Percentiles rank a stretch among this genome's conserved stretches.
Conservation (phyloP, 1,139 yeast species). For the Debaryomyces singareniensis region DNA sequence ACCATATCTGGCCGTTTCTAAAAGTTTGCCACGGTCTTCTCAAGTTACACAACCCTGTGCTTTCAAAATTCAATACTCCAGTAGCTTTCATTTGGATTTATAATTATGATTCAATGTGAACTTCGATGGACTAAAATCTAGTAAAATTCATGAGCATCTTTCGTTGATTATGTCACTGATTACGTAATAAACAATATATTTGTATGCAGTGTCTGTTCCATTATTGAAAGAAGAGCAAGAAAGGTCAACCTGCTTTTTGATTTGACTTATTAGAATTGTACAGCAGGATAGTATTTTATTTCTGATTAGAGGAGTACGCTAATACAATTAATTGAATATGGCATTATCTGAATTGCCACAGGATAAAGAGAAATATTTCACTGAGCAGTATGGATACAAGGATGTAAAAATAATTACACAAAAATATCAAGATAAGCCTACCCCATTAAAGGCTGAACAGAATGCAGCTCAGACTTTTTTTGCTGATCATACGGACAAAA, state of each 20-base stretch:
- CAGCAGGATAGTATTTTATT: no score
- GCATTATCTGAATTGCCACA: slow-evolving; percentile 26
- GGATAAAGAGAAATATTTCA: slow-evolving; percentile 19
- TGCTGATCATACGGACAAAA: slow-evolving; percentile 25
- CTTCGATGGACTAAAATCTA: no score
- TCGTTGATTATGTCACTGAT: no score
- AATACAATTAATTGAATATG: slow-evolving; percentile 8
- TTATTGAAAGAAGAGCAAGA: no score
- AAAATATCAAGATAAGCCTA: slow-evolving; percentile 28
- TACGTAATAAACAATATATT: no score
- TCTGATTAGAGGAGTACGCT: no score
- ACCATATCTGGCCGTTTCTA: slow-evolving; percentile 78
- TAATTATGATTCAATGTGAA: no score
- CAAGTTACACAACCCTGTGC: slow-evolving; percentile 44
- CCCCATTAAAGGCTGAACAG: slow-evolving; percentile 25
- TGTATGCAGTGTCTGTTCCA: no score
- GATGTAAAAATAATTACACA: slow-evolving; percentile 27
- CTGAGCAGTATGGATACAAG: slow-evolving; percentile 28
- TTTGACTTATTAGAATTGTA: no score
- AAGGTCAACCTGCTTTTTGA: no score
- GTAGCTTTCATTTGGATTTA: slow-evolving; percentile 51
- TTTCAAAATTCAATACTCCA: slow-evolving; percentile 44
- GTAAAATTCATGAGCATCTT: no score
- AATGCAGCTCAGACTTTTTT: slow-evolving; percentile 23
- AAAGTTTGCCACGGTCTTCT: slow-evolving; percentile 88